A percentile compares a stretch with the other conserved stretches of the same genome.
These are phyloP conservation scores for Phialophora verrucosa DNA, from an alignment of 2,329 filamentous ascomycete species.

Conservation along the genomic window DNA sequence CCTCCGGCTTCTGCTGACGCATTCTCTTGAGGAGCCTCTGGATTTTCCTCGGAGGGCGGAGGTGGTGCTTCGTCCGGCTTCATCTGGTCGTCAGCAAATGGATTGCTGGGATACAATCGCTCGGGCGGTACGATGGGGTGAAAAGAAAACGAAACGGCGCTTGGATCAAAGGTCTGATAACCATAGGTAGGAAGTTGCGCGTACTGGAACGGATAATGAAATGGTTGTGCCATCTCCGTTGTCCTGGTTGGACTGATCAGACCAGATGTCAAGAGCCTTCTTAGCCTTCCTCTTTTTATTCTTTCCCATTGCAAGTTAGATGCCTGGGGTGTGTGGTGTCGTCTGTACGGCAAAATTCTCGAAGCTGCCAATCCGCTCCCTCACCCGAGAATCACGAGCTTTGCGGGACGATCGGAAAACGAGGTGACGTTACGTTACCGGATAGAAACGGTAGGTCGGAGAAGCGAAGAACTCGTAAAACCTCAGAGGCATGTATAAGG, in stretches of 20 bases:
- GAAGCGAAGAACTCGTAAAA: slow-evolving; percentile 25
- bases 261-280: slow-evolving; percentile 44
- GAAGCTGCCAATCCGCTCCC: slow-evolving; percentile 27
- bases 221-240: slow-evolving; percentile 45
- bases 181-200: slow-evolving; percentile 50
- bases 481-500: slow-evolving; percentile 22
- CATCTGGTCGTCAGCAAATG: slow-evolving; percentile 33
- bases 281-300: slow-evolving; percentile 46
- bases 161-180: slow-evolving; percentile 52
- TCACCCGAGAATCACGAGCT: slow-evolving; percentile 30
- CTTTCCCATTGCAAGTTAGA: slow-evolving; percentile 46
- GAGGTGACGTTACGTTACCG: slow-evolving; percentile 35
- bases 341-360: slow-evolving; percentile 21
- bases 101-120: slow-evolving; percentile 28
- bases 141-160: slow-evolving; percentile 48
- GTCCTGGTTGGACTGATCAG: slow-evolving; percentile 44
- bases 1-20: slow-evolving; percentile 28
- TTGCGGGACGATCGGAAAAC: slow-evolving; percentile 31
- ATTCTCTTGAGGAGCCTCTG: slow-evolving; percentile 14
- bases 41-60: slow-evolving; percentile 15
- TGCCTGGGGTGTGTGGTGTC: slow-evolving; percentile 37
- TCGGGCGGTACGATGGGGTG: slow-evolving; percentile 41
- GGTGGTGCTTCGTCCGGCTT: slow-evolving; percentile 29
- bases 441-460: slow-evolving; percentile 25
- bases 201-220: slow-evolving; percentile 53